Percentiles rank a stretch among this genome's conserved stretches.
These are phyloP conservation scores for Beauveria caledonica DNA, from an alignment of 2,329 filamentous ascomycete genomes.

Conservation along the genomic window DNA sequence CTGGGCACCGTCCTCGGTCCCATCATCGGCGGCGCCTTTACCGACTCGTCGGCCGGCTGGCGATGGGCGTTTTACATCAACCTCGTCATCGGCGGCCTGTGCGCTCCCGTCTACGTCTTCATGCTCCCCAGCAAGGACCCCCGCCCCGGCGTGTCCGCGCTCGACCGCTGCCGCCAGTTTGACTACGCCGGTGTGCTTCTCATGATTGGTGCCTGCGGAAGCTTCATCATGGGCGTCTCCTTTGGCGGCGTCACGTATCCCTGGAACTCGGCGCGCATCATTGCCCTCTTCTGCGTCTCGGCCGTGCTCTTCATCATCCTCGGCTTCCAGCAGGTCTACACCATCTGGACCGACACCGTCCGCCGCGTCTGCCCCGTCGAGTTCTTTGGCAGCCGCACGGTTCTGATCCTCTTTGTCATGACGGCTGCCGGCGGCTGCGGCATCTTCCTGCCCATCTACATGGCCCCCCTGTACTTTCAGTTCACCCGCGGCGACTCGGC, in stretches of 20 bases:
- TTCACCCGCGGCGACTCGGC: conserved; percentile 34
- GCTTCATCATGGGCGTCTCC: conserved; percentile 35
- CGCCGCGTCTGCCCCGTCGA: conserved; percentile 12
- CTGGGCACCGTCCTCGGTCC: conserved; percentile 39
- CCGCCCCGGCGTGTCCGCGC: conserved; percentile 15
- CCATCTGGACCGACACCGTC: conserved; percentile 24
- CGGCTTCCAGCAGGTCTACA: conserved; percentile 30
- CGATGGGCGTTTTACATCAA: conserved; percentile 37
- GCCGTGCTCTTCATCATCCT: conserved; percentile 25
- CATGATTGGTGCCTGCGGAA: conserved; percentile 28
- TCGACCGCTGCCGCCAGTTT: conserved; percentile 23
- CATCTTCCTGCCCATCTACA: conserved; percentile 30
- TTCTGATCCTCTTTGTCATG: background rate
- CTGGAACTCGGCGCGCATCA: conserved; percentile 34
- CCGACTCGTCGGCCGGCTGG: conserved; percentile 31
- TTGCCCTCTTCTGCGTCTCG: conserved; percentile 35
- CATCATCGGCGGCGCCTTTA: conserved; percentile 36
- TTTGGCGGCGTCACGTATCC: conserved; percentile 39
- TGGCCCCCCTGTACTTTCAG: conserved; percentile 42
- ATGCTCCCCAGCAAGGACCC: conserved; percentile 17
- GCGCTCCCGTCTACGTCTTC: conserved; percentile 21
- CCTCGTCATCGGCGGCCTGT: conserved; percentile 34
- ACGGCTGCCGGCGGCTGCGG: conserved; percentile 19
- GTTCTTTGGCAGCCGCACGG: background rate
- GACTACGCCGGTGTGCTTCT: conserved; percentile 36